Conservation (phyloP, 192 early-diverging fungal genomes). For the Irineochytrium annulatum region DNA sequence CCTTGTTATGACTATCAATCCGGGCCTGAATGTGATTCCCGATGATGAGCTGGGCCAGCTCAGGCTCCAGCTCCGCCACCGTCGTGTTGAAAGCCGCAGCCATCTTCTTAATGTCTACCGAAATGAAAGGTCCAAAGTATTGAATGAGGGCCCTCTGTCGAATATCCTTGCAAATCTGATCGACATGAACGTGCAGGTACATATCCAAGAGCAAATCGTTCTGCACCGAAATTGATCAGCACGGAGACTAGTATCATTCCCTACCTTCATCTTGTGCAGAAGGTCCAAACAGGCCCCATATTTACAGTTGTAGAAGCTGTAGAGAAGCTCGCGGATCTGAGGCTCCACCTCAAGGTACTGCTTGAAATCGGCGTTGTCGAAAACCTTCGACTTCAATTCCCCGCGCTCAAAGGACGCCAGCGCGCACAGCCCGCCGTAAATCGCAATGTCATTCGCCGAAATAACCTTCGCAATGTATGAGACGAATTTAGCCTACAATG, state of each 20-base stretch:
- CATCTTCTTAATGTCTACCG: conserved; percentile 77
- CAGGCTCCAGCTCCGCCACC: conserved; percentile 59
- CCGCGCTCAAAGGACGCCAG: conserved; percentile 70
- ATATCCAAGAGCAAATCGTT: conserved; percentile 62
- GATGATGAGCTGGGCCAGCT: conserved; percentile 67
- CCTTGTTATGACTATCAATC: conserved; percentile 87
- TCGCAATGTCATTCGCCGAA: conserved; percentile 76
- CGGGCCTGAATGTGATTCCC: conserved; percentile 68
- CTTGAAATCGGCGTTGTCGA: conserved; percentile 71
- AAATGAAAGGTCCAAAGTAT: conserved; percentile 75
- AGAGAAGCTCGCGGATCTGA: conserved; percentile 64
- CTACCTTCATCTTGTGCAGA: conserved; percentile 66
- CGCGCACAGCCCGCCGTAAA: conserved; percentile 74
- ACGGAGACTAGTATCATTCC: neutral
- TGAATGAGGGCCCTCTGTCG: conserved; percentile 74
- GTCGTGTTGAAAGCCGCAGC: conserved; percentile 63
- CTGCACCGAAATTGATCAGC: conserved; percentile 11
- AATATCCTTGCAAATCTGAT: conserved; percentile 63
- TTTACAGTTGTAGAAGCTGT: conserved; percentile 71
- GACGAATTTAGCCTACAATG: too few species aligned
- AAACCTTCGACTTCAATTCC: conserved; percentile 65
- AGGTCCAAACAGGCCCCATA: conserved; percentile 65
- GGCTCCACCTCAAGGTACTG: conserved; percentile 82
- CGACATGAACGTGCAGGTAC: conserved; percentile 67
- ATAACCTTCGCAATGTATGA: conserved; percentile 46